Evolutionary conservation across 202 grass and related monocot genomes (phyloP).

Genomic region (Cymbopogon flexuosus): DNA sequence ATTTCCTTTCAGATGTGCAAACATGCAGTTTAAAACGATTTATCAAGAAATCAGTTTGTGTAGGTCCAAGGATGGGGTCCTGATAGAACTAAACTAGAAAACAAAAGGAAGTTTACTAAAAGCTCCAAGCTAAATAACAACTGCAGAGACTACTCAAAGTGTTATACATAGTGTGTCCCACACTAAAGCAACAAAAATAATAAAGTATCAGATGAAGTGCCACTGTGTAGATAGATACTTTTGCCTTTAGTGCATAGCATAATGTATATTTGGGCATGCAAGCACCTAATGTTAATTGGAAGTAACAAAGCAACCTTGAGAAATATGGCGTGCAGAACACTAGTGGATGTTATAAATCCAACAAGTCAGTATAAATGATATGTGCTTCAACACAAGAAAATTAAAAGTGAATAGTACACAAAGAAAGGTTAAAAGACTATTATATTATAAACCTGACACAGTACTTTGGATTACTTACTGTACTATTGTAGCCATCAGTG

Average conservation of each 20-base stretch:
- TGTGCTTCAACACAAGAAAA: background rate
- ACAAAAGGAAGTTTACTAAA: background rate
- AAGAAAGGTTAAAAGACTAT: background rate
- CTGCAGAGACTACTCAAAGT: background rate
- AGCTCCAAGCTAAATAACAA: conserved; percentile 4
- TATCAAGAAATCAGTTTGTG: background rate
- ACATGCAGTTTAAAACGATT: background rate
- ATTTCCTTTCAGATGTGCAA: background rate
- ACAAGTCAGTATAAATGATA: background rate
- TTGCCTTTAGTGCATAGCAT: too few relatives aligned
- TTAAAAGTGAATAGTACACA: background rate
- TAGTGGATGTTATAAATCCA: background rate
- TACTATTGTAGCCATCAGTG: conserved; percentile 14
- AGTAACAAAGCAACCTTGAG: background rate
- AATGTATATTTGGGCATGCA: background rate
- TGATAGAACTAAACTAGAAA: background rate
- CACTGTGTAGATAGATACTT: background rate
- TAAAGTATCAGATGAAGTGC: background rate
- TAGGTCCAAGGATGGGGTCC: background rate
- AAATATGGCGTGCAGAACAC: background rate
- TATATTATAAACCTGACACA: background rate
- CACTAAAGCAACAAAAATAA: background rate
- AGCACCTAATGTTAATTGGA: background rate
- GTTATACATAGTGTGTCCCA: background rate
- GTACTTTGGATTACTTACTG: conserved; percentile 11